Evolutionary conservation across 306 rosid species (phyloP).

Genomic region (Prunus padus): DNA sequence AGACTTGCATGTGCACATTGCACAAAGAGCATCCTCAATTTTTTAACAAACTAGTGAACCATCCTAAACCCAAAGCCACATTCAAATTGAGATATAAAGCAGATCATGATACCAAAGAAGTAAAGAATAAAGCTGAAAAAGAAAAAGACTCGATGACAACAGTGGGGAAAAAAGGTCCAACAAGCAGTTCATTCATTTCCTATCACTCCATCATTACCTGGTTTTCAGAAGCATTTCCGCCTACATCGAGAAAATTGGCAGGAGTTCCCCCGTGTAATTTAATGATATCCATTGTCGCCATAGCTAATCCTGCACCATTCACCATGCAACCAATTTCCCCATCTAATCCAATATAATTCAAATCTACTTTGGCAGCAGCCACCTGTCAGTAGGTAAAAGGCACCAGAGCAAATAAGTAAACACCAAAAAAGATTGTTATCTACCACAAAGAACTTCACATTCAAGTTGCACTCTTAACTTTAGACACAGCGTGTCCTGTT

Average conservation of each 20-base stretch:
- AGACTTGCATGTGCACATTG: not conserved
- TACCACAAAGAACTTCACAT: not conserved
- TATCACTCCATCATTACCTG: conserved; percentile 58
- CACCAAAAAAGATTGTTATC: not conserved
- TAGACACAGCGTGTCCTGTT: not conserved
- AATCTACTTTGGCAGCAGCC: conserved; percentile 89
- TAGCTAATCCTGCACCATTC: conserved; percentile 98
- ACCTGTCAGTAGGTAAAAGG: conserved; percentile 56
- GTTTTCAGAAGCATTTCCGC: conserved; percentile 96
- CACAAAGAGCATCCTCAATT: not conserved
- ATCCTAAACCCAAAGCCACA: not conserved
- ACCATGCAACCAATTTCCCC: conserved; percentile 99
- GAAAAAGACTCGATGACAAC: not conserved
- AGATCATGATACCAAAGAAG: not conserved
- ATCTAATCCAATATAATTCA: conserved; percentile 93
- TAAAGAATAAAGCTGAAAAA: not conserved
- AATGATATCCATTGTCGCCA: conserved; percentile 99
- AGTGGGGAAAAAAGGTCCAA: not conserved
- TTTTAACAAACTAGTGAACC: not conserved
- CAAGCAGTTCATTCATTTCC: conserved; percentile 21
- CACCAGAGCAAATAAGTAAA: conserved; percentile 11
- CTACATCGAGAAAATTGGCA: conserved; percentile 95
- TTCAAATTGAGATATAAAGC: not conserved
- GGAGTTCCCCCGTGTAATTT: conserved; percentile 98
- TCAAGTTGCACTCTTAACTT: not conserved